Evolutionary conservation across 176 grass and related monocot genomes (phyloP).

Genomic region (Carex parvula): DNA sequence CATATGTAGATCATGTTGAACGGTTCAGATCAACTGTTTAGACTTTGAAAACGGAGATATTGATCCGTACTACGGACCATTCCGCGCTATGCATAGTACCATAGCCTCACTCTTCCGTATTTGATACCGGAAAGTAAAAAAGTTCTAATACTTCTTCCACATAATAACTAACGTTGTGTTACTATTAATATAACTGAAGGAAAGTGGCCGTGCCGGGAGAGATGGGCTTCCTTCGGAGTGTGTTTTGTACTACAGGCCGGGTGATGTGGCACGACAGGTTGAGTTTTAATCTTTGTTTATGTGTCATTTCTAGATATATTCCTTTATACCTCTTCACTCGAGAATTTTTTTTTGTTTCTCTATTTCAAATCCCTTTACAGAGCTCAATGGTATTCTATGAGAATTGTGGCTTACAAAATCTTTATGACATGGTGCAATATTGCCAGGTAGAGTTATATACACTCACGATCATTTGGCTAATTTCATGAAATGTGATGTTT

Average conservation of each 20-base stretch:
- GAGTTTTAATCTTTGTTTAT: constrained; percentile 20
- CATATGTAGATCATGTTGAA: no score
- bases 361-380: constrained; percentile 38
- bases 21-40: no score
- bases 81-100: no score
- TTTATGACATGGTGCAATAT: constrained; percentile 87
- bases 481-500: constrained; percentile 10
- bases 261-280: constrained; percentile 75
- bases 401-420: constrained; percentile 89
- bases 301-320: constrained; percentile 14
- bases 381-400: constrained; percentile 97
- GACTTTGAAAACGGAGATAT: no score
- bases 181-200: constrained; percentile 39
- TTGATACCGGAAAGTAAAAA: not conserved
- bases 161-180: not conserved
- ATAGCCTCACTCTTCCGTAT: constrained; percentile 24
- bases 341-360: constrained; percentile 11
- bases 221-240: constrained; percentile 92
- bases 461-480: constrained; percentile 1
- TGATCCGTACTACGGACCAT: no score
- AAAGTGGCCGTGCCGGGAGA: constrained; percentile 82
- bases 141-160: not conserved
- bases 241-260: constrained; percentile 78
- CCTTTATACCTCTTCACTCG: constrained; percentile 17
- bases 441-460: constrained; percentile 58